These are phyloP conservation scores for Skeletonema marinoi DNA, from an alignment of 108 stramenopile species.

Conservation along the genomic window DNA sequence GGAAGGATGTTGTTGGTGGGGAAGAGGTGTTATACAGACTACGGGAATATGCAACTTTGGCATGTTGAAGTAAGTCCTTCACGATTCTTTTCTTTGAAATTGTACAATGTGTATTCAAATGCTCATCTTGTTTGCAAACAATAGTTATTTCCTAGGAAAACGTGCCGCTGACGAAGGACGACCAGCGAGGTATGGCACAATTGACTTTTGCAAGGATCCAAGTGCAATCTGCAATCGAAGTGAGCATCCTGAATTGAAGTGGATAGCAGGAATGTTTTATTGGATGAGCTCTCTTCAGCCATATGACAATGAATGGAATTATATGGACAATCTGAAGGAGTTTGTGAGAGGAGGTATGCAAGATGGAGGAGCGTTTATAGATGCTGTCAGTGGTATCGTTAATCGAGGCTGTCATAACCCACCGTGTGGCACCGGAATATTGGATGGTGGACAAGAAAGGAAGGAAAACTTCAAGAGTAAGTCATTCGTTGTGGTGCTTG, in stretches of 20 bases:
- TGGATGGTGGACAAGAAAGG: slow-evolving; percentile 41
- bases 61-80: slow-evolving; percentile 25
- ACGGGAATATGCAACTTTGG: slow-evolving; percentile 48
- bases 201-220: slow-evolving; percentile 46
- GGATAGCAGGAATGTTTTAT: slow-evolving; percentile 50
- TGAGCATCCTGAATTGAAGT: slow-evolving; percentile 37
- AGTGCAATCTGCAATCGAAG: slow-evolving; percentile 17
- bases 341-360: slow-evolving; percentile 30
- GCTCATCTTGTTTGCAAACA: background rate
- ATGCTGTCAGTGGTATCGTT: slow-evolving; percentile 41
- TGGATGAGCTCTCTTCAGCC: slow-evolving; percentile 35
- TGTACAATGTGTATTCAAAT: background rate
- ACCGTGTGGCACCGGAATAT: slow-evolving; percentile 3
- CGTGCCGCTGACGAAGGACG: slow-evolving; percentile 33
- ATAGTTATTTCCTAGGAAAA: slow-evolving; percentile 26
- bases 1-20: slow-evolving; percentile 56
- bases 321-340: slow-evolving; percentile 27
- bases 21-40: slow-evolving; percentile 55
- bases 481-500: background rate
- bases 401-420: slow-evolving; percentile 26
- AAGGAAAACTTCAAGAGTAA: slow-evolving; percentile 37
- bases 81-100: background rate
- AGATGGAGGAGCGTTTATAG: slow-evolving; percentile 34
- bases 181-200: slow-evolving; percentile 15
- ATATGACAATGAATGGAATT: slow-evolving; percentile 41